Base-by-base conservation (phyloP, 2,329 filamentous ascomycete species). In the Colletotrichum sp. region DNA sequence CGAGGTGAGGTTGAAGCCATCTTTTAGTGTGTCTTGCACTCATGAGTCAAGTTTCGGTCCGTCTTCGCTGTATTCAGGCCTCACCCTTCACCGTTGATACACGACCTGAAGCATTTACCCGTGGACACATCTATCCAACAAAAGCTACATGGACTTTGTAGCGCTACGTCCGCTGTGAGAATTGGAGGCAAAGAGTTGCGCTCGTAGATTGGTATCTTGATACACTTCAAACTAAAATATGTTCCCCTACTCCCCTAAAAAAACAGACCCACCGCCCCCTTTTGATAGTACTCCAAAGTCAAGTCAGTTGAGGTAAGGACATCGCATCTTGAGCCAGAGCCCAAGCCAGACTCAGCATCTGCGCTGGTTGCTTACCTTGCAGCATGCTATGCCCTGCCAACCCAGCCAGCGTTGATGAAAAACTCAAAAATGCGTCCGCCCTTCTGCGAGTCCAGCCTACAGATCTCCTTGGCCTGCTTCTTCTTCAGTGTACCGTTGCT, bases 331-430 rank as follows among this genome's bases (percentile, higher is more conserved):
- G n/a, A 52, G 16, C 18, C 16, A 16, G 0, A 32, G 16, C 18
- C 36, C 0, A 0, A n/a, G 8, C n/a, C 16, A 66, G 30, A 32
- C 6, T 0, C 12, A 13, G 22, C 2, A 22, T 27, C 27, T 18
- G 43, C 34, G 64, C 64, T 27, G 64, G 8, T 16, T 30, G 16
- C 22, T 30, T 30, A 39, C 25, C 13, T 32, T n/a, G 18, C 36
- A 10, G 9, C 15, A 25, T 39, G 7, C 83, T 77, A 97, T 30
- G 93, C 94, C 87, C 97, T 97, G 36, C 93, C 94, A 76, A 98
- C 93, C 96, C 96, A 98, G 4, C 96, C 97, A 71, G 93, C 93
- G 82, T 96, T 95, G 77, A 98, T 94, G 86, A 98, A 96, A 83
- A 98, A 98, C 84, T 98, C 97, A 85, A 96, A 98, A 74, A 98